These are phyloP conservation scores for Sicyos baderoa DNA, from an alignment of 306 rosid genomes.

Conservation along the genomic window DNA sequence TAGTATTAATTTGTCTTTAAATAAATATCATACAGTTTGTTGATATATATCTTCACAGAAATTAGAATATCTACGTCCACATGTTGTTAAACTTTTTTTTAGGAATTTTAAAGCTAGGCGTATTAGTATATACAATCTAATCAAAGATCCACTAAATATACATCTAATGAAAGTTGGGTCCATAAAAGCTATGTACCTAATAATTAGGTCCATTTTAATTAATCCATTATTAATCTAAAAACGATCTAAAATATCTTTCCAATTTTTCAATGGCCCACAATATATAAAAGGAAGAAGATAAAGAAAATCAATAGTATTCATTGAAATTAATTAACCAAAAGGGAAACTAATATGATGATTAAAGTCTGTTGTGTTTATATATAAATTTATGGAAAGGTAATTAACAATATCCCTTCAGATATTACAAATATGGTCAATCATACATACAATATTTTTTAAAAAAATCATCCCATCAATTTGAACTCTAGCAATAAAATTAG, in stretches of 20 bases:
- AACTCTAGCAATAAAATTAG: too few relatives aligned
- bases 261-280: constrained; percentile 16
- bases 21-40: too few relatives aligned
- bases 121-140: constrained; percentile 1
- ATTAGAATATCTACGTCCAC: too few relatives aligned
- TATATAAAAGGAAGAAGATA: constrained; percentile 1
- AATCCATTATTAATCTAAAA: constrained; percentile 8
- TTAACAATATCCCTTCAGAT: constrained; percentile 2
- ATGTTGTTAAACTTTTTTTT: too few relatives aligned
- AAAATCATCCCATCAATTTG: too few relatives aligned
- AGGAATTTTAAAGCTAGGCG: not conserved
- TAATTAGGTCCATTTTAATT: constrained; percentile 12
- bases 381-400: constrained; percentile 1
- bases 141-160: constrained; percentile 6
- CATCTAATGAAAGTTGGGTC: constrained; percentile 7
- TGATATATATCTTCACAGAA: too few relatives aligned
- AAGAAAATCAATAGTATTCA: constrained; percentile 1
- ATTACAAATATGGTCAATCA: constrained; percentile 6
- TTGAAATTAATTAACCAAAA: constrained; percentile 9
- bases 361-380: not conserved
- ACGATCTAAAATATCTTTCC: not conserved
- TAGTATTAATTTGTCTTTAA: too few relatives aligned
- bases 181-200: constrained; percentile 16
- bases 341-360: constrained; percentile 13
- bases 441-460: not conserved